These are phyloP conservation scores for Lachancea cidri DNA, from an alignment of 805 yeast species.

Conservation along the genomic window DNA sequence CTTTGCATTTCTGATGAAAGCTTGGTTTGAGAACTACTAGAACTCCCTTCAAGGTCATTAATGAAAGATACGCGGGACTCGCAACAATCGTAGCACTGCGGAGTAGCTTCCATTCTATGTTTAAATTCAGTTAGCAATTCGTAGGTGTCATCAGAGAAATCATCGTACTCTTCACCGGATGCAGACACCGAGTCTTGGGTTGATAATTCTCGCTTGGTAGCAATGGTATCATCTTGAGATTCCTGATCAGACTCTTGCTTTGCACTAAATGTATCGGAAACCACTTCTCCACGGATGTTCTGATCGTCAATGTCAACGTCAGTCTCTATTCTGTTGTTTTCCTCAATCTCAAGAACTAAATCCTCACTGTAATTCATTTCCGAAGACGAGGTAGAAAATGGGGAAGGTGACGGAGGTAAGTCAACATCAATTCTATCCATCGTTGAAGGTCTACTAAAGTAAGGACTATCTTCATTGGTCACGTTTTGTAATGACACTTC, in stretches of 20 bases:
- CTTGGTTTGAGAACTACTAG: background rate
- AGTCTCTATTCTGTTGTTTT: background rate
- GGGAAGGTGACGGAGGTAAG: slow-evolving; percentile 3
- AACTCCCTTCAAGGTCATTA: background rate
- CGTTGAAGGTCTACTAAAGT: slow-evolving; percentile 13
- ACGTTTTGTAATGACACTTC: slow-evolving; percentile 18
- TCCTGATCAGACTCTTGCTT: background rate
- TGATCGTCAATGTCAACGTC: slow-evolving; percentile 1
- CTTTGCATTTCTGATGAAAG: background rate
- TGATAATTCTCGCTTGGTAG: background rate
- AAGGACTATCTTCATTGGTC: slow-evolving; percentile 15
- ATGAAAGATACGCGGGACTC: background rate
- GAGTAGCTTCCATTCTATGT: slow-evolving; percentile 3
- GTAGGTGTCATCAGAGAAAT: background rate
- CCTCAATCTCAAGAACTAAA: slow-evolving; percentile 4
- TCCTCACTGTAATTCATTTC: slow-evolving; percentile 15
- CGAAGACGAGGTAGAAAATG: slow-evolving; percentile 11
- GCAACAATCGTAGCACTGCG: slow-evolving; percentile 7
- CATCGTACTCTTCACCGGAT: background rate
- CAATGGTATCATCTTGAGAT: background rate
- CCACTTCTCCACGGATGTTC: background rate
- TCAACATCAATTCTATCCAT: background rate
- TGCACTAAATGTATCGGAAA: background rate
- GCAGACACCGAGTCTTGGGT: background rate
- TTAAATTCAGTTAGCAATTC: background rate